Base-by-base conservation (phyloP, 441 rosid species). In the Brassica hybrid region DNA sequence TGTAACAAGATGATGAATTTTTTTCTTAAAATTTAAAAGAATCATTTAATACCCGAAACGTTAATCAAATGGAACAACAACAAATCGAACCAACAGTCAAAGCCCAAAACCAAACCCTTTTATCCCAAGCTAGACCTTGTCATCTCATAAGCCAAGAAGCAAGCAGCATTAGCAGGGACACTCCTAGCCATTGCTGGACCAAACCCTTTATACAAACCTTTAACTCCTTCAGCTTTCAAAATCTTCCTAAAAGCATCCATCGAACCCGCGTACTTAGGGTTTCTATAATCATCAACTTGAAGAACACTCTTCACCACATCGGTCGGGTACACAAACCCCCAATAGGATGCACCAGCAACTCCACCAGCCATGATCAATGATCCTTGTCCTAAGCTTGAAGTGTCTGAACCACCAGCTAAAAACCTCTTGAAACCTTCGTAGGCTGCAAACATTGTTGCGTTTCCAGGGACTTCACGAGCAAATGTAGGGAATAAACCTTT, bases 181-280 rank as follows among this genome's bases (percentile, higher is more conserved):
- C 98, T 95, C 72, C 97, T 86, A 14, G 85, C 94, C 99, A 95
- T 91, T 36, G 99, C 97, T 13, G 98, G 97, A 56, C 95, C 88
- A 14, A 95, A 95, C 27, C 99, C 99, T 82, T 84, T 91, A 88
- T 91, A 95, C 78, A 93, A 76, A 60, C 97, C 99, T 80, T 91
- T 93, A 69, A 85, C 81, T 43, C 99, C 97, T 76, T 95, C 97
- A 0, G 95, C 76, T 18, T 88, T 90, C 78, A 89, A 73, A 50
- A 91, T 90, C 88, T 86, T 93, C 38, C 84, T 80, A 63, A 89
- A 89, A 6, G 98, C 93, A 72, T 89, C 88, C n/a, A 89, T 77
- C 32, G 95, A 87, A 8, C 99, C 98, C 0, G 84, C 59, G 81
- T 79, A 95, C 70, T 86, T 95, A 21, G 99, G 96, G 62, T 86